Conservation (phyloP, 805 yeast genomes). For the Myxozyma udenii region DNA sequence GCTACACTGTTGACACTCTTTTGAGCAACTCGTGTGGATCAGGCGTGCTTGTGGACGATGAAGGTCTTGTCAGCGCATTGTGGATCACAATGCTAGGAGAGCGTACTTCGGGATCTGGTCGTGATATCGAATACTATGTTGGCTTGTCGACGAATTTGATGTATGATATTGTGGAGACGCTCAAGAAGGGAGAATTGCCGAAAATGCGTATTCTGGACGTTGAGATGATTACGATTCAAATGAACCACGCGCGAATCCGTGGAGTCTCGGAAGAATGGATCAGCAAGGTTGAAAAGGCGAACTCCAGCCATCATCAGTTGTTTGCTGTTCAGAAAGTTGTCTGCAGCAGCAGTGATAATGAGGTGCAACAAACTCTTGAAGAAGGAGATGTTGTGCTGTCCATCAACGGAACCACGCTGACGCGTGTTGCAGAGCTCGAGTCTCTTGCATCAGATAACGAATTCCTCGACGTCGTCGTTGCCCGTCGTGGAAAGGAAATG, state of each 20-base stretch:
- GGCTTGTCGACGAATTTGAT: conserved; percentile 76
- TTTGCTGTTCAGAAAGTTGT: conserved; percentile 68
- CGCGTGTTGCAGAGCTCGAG: conserved; percentile 64
- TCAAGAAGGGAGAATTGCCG: conserved; percentile 53
- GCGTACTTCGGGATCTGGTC: conserved; percentile 48
- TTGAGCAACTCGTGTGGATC: conserved; percentile 70
- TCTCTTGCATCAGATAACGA: conserved; percentile 46
- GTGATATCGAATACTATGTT: conserved; percentile 64
- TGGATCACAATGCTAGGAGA: conserved; percentile 87
- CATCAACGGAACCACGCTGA: conserved; percentile 62
- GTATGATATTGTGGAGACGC: conserved; percentile 51
- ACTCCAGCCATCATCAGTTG: conserved; percentile 67
- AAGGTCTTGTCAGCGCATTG: conserved; percentile 76
- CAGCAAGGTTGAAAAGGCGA: conserved; percentile 56
- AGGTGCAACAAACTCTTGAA: conserved; percentile 36
- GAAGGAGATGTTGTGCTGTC: conserved; percentile 77
- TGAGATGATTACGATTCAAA: conserved; percentile 65
- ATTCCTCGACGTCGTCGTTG: conserved; percentile 55
- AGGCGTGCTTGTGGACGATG: conserved; percentile 72
- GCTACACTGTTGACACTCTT: conserved; percentile 69
- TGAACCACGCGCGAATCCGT: conserved; percentile 73
- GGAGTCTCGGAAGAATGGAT: conserved; percentile 91
- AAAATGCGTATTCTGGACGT: conserved; percentile 67
- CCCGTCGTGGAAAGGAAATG: conserved; percentile 65
- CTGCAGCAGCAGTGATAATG: conserved; percentile 33